Evolutionary conservation across 148 eudicot genomes (phyloP), one percentile per base, ranked within the genome.

Genomic region (Nepenthes mirabilis): DNA sequence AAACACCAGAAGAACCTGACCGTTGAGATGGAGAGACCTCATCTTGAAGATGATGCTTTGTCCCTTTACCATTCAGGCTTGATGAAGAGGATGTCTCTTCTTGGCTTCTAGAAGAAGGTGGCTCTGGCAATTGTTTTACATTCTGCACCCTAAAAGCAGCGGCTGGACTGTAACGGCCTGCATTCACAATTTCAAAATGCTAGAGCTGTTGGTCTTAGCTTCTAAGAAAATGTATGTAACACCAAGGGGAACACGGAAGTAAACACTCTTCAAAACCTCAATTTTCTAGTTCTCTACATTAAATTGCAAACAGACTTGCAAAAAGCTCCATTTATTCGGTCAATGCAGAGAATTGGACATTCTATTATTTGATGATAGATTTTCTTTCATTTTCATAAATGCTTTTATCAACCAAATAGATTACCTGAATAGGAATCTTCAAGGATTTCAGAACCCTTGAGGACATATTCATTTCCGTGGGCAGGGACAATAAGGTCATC

Each of bases 381-480:
- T 37, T 65, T 43, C 34, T 54, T 56, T 40, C 50, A 63, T 6
- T 34, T 51, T 40, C 56, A 40, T 1, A 51, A 8, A 36, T 53
- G 36, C 14, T 3, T 37, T n/a, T 62, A 2, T 6, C 11, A 14
- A 11, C 52, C 12, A 57, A 55, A 36, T 23, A 33, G 14, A 56
- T 48, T 72, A 88, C 89, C 88, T 52, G 87, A 69, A 69, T 69
- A 69, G 57, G 79, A 60, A 65, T 82, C 95, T 51, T 78, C 86
- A 12, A 87, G 74, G 61, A 91, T 75, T 75, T 91, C 97, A 33
- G 97, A 91, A 14, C 95, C 97, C 79, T 91, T 91, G 57, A 91
- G 95, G 70, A 91, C 84, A 48, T 87, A 87, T 69, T 91, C 97
- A 65, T 76, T 83, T 43, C 93, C 93, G 48, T 80, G 95, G 52